These are phyloP conservation scores for Epicoccum nigrum DNA, from an alignment of 2,329 filamentous ascomycete species.

Conservation along the genomic window DNA sequence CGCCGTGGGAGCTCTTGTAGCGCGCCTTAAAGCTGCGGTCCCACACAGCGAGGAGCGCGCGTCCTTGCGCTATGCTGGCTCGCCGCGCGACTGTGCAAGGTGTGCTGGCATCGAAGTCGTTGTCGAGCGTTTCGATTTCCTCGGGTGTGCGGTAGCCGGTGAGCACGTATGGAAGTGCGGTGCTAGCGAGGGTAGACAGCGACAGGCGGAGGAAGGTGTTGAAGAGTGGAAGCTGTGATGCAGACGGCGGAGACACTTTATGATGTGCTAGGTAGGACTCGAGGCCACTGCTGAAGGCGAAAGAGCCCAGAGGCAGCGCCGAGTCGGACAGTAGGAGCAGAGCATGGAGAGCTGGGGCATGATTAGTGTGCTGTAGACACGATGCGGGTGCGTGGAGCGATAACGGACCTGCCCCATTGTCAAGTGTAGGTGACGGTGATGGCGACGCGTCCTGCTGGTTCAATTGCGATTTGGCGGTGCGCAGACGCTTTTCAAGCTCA, in stretches of 20 bases:
- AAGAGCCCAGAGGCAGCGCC: slow-evolving; percentile 81
- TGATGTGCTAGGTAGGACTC: slow-evolving; percentile 81
- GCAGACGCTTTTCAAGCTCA: slow-evolving; percentile 60
- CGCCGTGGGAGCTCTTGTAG: slow-evolving; percentile 17
- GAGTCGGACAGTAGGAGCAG: slow-evolving; percentile 81
- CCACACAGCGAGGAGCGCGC: slow-evolving; percentile 77
- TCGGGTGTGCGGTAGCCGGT: slow-evolving; percentile 66
- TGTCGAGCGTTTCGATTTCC: slow-evolving; percentile 66
- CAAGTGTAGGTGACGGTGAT: slow-evolving; percentile 9
- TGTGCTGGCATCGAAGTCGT: slow-evolving; percentile 76
- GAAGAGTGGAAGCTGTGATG: slow-evolving; percentile 56
- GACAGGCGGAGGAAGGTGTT: slow-evolving; percentile 72
- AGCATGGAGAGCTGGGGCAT: slow-evolving; percentile 60
- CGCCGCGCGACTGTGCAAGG: slow-evolving; percentile 80
- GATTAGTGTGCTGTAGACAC: not conserved
- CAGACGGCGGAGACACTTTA: slow-evolving; percentile 41
- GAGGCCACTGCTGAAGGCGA: slow-evolving; percentile 82
- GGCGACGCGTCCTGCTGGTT: slow-evolving; percentile 30
- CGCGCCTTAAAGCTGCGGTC: slow-evolving; percentile 67
- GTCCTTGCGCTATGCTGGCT: slow-evolving; percentile 76
- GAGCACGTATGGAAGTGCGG: slow-evolving; percentile 76
- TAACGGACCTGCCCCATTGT: slow-evolving; percentile 9
- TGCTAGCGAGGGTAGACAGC: slow-evolving; percentile 72
- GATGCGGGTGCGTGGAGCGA: not conserved
- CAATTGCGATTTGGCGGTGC: slow-evolving; percentile 56